Percentiles rank a stretch among this genome's conserved stretches.
These are phyloP conservation scores for Tagetes erecta DNA, from an alignment of 129 eudicot species.

Conservation along the genomic window DNA sequence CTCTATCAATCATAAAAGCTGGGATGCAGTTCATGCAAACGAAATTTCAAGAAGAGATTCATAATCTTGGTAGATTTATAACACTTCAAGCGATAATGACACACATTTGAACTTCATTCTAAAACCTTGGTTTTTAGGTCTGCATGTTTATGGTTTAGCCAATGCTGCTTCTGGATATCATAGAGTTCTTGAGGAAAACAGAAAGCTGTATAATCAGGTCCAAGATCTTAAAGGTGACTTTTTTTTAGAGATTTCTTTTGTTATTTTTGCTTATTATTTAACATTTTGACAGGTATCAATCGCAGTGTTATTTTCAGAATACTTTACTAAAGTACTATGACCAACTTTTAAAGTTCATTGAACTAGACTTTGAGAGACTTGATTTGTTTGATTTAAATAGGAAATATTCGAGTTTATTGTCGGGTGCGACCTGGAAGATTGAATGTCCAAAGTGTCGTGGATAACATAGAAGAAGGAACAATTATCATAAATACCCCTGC, in stretches of 20 bases:
- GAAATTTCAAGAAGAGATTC: slow-evolving; percentile 82
- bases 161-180: slow-evolving; percentile 98
- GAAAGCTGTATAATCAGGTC: slow-evolving; percentile 92
- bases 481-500: slow-evolving; percentile 74
- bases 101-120: background rate
- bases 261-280: too few species aligned
- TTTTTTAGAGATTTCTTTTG: background rate
- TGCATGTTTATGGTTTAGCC: slow-evolving; percentile 82
- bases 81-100: background rate
- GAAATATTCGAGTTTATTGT: slow-evolving; percentile 94
- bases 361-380: background rate
- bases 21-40: slow-evolving; percentile 89
- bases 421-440: slow-evolving; percentile 87
- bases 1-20: slow-evolving; percentile 71
- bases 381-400: slow-evolving; percentile 37
- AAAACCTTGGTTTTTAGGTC: slow-evolving; percentile 46
- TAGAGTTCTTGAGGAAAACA: slow-evolving; percentile 90
- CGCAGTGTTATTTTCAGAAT: background rate
- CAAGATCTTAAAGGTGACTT: slow-evolving; percentile 91
- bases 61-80: slow-evolving; percentile 62
- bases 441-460: slow-evolving; percentile 55
- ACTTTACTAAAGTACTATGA: slow-evolving; percentile 11
- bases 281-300: too few species aligned
- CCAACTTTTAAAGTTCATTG: background rate
- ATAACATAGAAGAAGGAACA: slow-evolving; percentile 82